Percentiles rank a stretch among this genome's conserved stretches.
These are phyloP conservation scores for Aspergillus caelatus DNA, from an alignment of 2,329 filamentous ascomycete genomes.

Conservation along the genomic window DNA sequence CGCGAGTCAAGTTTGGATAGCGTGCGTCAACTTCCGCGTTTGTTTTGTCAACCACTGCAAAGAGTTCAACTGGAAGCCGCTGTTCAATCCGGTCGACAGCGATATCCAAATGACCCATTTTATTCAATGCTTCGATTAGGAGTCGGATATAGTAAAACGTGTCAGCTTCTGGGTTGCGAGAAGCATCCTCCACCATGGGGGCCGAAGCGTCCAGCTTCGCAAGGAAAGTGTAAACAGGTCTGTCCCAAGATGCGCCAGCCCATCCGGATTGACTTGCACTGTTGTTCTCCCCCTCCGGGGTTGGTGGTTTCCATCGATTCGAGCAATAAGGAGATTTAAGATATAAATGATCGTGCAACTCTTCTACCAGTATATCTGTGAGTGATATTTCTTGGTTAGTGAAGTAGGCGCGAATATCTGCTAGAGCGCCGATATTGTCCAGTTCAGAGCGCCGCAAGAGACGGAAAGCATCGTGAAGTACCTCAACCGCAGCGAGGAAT, in stretches of 20 bases:
- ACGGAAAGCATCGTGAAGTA: slow-evolving; percentile 82
- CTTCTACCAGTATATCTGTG: slow-evolving; percentile 95
- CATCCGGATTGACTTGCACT: slow-evolving; percentile 26
- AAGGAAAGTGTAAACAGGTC: slow-evolving; percentile 60
- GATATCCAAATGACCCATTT: slow-evolving; percentile 79
- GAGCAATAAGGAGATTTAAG: slow-evolving; percentile 97
- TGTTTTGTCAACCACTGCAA: slow-evolving; percentile 90
- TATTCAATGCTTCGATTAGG: slow-evolving; percentile 86
- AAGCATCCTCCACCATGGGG: slow-evolving; percentile 78
- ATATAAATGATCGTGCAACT: slow-evolving; percentile 95
- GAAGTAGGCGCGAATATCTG: slow-evolving; percentile 83
- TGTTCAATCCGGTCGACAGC: slow-evolving; percentile 92
- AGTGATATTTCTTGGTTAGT: slow-evolving; percentile 89
- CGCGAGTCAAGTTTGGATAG: slow-evolving; percentile 76
- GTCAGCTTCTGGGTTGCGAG: slow-evolving; percentile 91
- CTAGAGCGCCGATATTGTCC: slow-evolving; percentile 85
- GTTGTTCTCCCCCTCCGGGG: slow-evolving; percentile 37
- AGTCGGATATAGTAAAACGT: slow-evolving; percentile 92
- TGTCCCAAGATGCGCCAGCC: slow-evolving; percentile 50
- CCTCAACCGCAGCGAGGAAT: slow-evolving; percentile 89
- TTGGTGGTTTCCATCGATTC: slow-evolving; percentile 85
- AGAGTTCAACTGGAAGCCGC: slow-evolving; percentile 88
- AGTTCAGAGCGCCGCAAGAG: slow-evolving; percentile 85
- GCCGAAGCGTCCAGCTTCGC: slow-evolving; percentile 57
- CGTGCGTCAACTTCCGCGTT: slow-evolving; percentile 92